These are phyloP conservation scores for Prosopis cineraria DNA, from an alignment of 306 rosid species.

Conservation along the genomic window DNA sequence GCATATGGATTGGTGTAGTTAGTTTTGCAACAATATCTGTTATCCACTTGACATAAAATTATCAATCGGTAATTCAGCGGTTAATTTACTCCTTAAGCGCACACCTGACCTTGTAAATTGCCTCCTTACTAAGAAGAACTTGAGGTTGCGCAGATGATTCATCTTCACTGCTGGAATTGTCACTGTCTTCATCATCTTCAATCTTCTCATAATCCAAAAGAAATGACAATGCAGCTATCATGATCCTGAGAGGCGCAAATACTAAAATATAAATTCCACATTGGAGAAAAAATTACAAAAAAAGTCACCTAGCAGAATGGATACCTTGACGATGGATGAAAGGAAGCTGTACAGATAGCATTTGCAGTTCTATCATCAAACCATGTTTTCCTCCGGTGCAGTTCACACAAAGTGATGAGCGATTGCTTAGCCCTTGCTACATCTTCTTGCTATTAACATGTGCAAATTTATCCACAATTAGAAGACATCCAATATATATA, in stretches of 20 bases:
- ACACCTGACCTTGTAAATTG: conserved; percentile 73
- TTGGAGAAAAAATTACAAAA: background rate
- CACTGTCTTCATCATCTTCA: conserved; percentile 69
- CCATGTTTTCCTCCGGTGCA: conserved; percentile 80
- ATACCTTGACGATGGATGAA: conserved; percentile 82
- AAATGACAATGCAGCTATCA: conserved; percentile 75
- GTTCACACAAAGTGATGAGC: conserved; percentile 69
- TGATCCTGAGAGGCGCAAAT: conserved; percentile 61
- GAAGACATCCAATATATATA: background rate
- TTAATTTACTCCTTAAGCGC: background rate
- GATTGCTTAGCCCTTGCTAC: conserved; percentile 74
- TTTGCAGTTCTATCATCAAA: conserved; percentile 89
- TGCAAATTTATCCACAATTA: conserved; percentile 20
- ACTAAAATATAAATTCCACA: conserved; percentile 10
- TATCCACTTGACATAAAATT: background rate
- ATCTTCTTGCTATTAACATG: conserved; percentile 64
- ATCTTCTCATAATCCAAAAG: conserved; percentile 92
- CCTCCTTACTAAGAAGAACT: conserved; percentile 59
- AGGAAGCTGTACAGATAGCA: conserved; percentile 80
- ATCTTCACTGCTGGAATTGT: conserved; percentile 66
- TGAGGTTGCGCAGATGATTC: conserved; percentile 58
- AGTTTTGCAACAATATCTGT: conserved; percentile 1
- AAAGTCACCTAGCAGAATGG: conserved; percentile 3
- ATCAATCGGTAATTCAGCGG: background rate
- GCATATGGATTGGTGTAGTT: background rate